These are phyloP conservation scores for Simplicillium aogashimaense DNA, from an alignment of 2,329 filamentous ascomycete species.

Conservation along the genomic window DNA sequence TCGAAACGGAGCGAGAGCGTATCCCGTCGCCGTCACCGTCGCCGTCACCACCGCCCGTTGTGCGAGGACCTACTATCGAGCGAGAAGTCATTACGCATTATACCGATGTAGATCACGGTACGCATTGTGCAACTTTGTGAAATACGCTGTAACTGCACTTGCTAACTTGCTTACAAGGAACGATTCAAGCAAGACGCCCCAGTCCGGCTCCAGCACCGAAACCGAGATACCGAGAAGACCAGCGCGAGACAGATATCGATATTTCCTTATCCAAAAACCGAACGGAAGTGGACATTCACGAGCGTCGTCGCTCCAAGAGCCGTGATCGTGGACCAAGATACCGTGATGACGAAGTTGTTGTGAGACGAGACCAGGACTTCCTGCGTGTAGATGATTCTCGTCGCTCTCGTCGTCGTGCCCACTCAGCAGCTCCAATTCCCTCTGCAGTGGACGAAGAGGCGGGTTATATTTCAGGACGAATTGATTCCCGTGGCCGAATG, in stretches of 20 bases:
- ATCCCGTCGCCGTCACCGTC: slow-evolving; percentile 41
- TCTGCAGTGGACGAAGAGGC: slow-evolving; percentile 47
- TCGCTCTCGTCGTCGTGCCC: slow-evolving; percentile 35
- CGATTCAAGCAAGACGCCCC: slow-evolving; percentile 28
- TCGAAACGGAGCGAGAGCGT: slow-evolving; percentile 33
- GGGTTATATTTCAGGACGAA: slow-evolving; percentile 46
- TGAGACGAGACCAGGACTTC: slow-evolving; percentile 34
- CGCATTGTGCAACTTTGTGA: slow-evolving; percentile 16
- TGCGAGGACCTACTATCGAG: slow-evolving; percentile 71
- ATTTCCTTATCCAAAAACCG: slow-evolving; percentile 44
- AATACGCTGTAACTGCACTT: background rate
- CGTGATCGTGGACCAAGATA: slow-evolving; percentile 28
- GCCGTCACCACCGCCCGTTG: slow-evolving; percentile 52
- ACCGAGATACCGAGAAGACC: slow-evolving; percentile 28
- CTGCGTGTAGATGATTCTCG: slow-evolving; percentile 36
- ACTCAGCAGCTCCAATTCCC: slow-evolving; percentile 36
- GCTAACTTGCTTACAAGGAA: background rate
- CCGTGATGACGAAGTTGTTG: slow-evolving; percentile 55
- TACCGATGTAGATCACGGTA: slow-evolving; percentile 78
- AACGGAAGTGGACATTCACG: slow-evolving; percentile 48
- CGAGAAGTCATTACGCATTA: slow-evolving; percentile 87
- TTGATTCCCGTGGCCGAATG: slow-evolving; percentile 52
- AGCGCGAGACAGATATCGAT: slow-evolving; percentile 52
- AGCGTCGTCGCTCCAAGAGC: slow-evolving; percentile 23
- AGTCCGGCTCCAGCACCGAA: slow-evolving; percentile 40